A percentile compares a stretch with the other conserved stretches of the same genome.
Conservation (phyloP, 1,284 basidiomycete genomes). For the Cutaneotrichosporon spelunceum region DNA sequence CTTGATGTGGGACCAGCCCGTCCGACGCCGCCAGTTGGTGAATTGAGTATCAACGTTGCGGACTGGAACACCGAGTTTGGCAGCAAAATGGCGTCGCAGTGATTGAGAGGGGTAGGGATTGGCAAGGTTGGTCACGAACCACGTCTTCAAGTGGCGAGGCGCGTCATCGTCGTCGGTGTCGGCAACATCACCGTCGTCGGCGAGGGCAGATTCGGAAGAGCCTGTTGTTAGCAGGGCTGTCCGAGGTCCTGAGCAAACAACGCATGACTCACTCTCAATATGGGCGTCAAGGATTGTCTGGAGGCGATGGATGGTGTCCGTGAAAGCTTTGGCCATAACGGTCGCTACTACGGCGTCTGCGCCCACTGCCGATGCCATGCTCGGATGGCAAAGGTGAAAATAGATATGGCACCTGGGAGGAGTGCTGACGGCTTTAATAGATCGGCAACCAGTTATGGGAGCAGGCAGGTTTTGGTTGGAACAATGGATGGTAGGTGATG, state of each 20-base stretch:
- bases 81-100: not conserved
- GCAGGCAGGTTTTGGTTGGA: no score
- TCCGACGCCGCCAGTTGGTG: not conserved
- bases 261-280: not conserved
- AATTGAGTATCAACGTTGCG: not conserved
- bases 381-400: no score
- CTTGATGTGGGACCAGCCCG: conserved; percentile 1
- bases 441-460: no score
- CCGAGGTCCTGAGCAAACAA: not conserved
- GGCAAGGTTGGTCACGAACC: conserved; percentile 1
- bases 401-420: no score
- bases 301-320: not conserved
- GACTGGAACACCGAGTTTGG: not conserved
- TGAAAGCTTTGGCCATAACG: not conserved
- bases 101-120: not conserved
- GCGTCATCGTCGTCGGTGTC: not conserved
- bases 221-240: not conserved
- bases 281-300: not conserved
- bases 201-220: not conserved
- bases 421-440: no score
- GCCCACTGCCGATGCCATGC: not conserved
- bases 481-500: no score
- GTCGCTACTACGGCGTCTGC: not conserved
- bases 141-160: not conserved
- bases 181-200: not conserved